Evolutionary conservation across 2,329 filamentous ascomycete species (phyloP), one percentile per base, ranked within the genome.

Genomic region (Ciborinia camelliae): DNA sequence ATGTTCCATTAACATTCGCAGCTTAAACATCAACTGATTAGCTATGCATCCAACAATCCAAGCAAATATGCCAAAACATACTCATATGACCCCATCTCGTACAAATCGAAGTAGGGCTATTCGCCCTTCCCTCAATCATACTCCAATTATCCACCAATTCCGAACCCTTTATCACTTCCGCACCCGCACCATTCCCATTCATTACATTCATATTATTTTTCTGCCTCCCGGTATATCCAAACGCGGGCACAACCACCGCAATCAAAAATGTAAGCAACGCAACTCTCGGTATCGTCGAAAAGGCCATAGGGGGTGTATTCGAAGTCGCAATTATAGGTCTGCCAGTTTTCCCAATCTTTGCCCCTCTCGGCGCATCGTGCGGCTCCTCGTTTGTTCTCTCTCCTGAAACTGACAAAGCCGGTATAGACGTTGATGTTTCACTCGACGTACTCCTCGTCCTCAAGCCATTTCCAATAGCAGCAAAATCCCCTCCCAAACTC

Each of bases 1-100:
- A 73, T 0, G 89, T 92, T 18, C 89, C 90, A 69, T 92, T 92
- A 20, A 93, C 81, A 43, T 90, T 74, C 4, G 90, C 86, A 67
- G 81, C 85, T 68, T 68, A 32, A 45, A 63, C 30, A 39, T 50
- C n/a, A 55, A 23, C 7, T n/a, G 32, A 48, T 62, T 59, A 14
- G 2, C 57, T n/a, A 14, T n/a, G 39, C 23, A 55, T n/a, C 26
- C 41, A 47, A 12, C 14, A 26, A 35, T n/a, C 32, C n/a, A 41
- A 12, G 20, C 14, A 55, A 23, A 43, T 14, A 39, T 14, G 20
- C 48, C 58, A 23, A 32, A 50, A 71, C 77, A 73, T 70, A 80
- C 85, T 83, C 76, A 90, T 87, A 61, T 87, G 84, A 23, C 83
- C 83, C 86, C 86, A 91, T 74, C 88, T 78, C 62, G 82, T 82